These are phyloP conservation scores for Microstegium vimineum DNA, from an alignment of 176 grass and related monocot species.

Conservation along the genomic window DNA sequence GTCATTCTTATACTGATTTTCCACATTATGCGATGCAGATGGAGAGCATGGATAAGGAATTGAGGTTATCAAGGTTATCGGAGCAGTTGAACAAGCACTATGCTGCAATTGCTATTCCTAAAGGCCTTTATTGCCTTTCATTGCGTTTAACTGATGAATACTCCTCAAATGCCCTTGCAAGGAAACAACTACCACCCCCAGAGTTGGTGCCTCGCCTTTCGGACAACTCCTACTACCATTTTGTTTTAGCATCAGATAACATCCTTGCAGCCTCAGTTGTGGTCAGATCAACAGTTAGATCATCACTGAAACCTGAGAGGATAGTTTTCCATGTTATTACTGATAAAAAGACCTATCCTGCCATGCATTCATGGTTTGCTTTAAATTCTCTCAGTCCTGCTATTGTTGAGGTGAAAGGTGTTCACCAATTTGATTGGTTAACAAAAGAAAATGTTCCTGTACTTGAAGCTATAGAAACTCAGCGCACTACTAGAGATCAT, in stretches of 20 bases:
- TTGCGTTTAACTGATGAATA: slow-evolving; percentile 94
- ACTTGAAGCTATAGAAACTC: slow-evolving; percentile 91
- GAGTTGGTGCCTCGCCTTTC: slow-evolving; percentile 78
- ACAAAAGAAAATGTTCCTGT: slow-evolving; percentile 92
- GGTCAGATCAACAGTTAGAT: slow-evolving; percentile 65
- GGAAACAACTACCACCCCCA: slow-evolving; percentile 87
- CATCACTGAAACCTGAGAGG: slow-evolving; percentile 74
- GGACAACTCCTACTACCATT: slow-evolving; percentile 79
- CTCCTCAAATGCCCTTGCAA: slow-evolving; percentile 94
- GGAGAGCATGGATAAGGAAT: slow-evolving; percentile 90
- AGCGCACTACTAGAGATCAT: slow-evolving; percentile 52
- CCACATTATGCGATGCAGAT: slow-evolving; percentile 54
- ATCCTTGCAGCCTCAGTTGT: slow-evolving; percentile 99
- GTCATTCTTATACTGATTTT: slow-evolving; percentile 18
- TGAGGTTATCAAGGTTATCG: slow-evolving; percentile 72
- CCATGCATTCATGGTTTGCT: slow-evolving; percentile 99
- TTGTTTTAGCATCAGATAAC: slow-evolving; percentile 89
- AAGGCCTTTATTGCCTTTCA: slow-evolving; percentile 93
- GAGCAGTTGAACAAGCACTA: slow-evolving; percentile 97
- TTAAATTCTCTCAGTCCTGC: slow-evolving; percentile 71
- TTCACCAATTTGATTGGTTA: slow-evolving; percentile 97
- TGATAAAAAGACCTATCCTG: slow-evolving; percentile 97
- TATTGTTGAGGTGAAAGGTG: slow-evolving; percentile 86
- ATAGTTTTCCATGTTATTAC: slow-evolving; percentile 94
- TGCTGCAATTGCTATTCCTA: slow-evolving; percentile 89